Evolutionary conservation across 257 asterid species (phyloP).

Genomic region (Solanum appendiculatum): DNA sequence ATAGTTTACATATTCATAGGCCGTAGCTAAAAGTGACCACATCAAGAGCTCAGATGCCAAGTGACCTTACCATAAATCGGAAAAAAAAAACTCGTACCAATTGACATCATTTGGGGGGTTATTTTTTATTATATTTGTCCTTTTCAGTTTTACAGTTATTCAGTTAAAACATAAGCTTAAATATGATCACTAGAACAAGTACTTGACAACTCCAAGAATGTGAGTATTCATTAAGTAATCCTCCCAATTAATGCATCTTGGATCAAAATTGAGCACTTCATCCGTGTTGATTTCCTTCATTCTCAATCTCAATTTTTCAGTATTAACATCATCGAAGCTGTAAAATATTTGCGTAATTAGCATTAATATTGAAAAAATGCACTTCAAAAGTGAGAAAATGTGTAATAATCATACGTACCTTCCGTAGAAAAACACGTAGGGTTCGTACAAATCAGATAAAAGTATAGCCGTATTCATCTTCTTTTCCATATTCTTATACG

Average conservation of each 20-base stretch:
- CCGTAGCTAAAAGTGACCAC: too few species aligned
- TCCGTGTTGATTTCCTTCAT: conserved; percentile 4
- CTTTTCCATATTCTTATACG: conserved; percentile 9
- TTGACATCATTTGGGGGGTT: too few species aligned
- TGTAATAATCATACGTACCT: conserved; percentile 16
- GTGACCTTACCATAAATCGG: too few species aligned
- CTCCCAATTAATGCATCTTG: conserved; percentile 37
- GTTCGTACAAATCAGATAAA: conserved; percentile 30
- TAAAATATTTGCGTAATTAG: neutral
- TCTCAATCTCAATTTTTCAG: conserved; percentile 29
- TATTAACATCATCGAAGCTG: conserved; percentile 50
- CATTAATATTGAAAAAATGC: neutral
- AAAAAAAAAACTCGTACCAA: too few species aligned
- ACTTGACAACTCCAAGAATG: conserved; percentile 36
- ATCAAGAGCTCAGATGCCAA: too few species aligned
- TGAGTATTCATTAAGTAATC: conserved; percentile 47
- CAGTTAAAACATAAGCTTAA: neutral
- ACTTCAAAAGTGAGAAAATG: neutral
- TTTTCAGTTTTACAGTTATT: neutral
- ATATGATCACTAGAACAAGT: conserved; percentile 12
- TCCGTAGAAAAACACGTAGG: conserved; percentile 41
- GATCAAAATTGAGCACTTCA: conserved; percentile 35
- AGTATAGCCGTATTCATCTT: conserved; percentile 17
- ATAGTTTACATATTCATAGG: too few species aligned
- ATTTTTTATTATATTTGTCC: too few species aligned